These are phyloP conservation scores for Plasmodium cynomolgi DNA, from an alignment of 169 alveolate species.

Conservation along the genomic window DNA sequence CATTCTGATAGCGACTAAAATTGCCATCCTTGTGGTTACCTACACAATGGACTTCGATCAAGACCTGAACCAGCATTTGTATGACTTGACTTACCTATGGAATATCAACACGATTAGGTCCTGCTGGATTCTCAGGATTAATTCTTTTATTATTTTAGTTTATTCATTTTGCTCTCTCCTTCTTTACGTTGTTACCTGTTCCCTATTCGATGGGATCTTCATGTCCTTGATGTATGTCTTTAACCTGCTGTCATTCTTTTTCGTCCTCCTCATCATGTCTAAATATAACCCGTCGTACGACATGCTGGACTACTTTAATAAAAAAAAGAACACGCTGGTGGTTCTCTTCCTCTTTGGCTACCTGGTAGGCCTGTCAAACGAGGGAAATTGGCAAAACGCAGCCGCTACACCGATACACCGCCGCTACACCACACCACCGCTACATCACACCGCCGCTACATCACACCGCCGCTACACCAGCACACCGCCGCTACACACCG, in stretches of 20 bases:
- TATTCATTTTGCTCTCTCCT: conserved; percentile 12
- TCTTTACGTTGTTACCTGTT: not conserved
- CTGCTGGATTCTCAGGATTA: conserved; percentile 22
- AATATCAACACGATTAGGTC: not conserved
- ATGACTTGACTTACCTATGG: conserved; percentile 23
- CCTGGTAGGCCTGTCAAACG: not conserved
- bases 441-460: not conserved
- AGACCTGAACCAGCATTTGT: not conserved
- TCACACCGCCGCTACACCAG: not conserved
- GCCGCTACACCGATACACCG: too few species aligned
- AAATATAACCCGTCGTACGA: conserved; percentile 26
- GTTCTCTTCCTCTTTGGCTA: conserved; percentile 20
- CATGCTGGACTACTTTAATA: conserved; percentile 10
- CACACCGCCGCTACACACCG: too few species aligned
- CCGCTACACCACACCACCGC: not conserved
- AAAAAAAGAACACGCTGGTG: conserved; percentile 18
- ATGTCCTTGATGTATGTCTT: conserved; percentile 20
- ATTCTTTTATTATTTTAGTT: conserved; percentile 3
- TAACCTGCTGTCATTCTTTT: conserved; percentile 13
- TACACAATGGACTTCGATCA: conserved; percentile 40
- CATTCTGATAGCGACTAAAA: conserved; percentile 40
- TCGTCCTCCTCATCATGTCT: conserved; percentile 11
- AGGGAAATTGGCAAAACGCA: not conserved
- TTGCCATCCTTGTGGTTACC: conserved; percentile 26
- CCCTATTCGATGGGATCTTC: conserved; percentile 42